Conservation (phyloP, 2,329 filamentous ascomycete genomes). For the Fusarium beomiforme region DNA sequence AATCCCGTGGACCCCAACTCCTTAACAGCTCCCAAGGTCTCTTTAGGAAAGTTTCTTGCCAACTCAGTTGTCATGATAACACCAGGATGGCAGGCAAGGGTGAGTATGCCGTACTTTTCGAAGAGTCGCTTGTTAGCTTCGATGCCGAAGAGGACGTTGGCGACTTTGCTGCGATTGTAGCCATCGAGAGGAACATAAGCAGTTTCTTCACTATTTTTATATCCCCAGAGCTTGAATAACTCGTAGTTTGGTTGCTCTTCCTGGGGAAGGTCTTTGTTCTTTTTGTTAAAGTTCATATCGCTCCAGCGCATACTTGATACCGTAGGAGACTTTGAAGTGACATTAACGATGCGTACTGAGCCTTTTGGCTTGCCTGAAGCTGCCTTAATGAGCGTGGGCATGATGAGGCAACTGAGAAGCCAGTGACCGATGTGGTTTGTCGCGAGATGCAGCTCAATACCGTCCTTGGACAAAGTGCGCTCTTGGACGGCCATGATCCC, state of each 20-base stretch:
- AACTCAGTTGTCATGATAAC: neutral
- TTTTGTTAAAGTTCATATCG: constrained; percentile 13
- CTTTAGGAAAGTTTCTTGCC: neutral
- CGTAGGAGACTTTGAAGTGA: neutral
- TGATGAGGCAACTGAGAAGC: neutral
- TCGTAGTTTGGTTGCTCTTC: neutral
- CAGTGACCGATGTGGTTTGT: constrained; percentile 15
- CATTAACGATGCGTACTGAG: constrained; percentile 1
- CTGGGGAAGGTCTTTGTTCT: constrained; percentile 5
- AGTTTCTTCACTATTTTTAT: neutral
- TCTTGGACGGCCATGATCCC: neutral
- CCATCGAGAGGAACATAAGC: neutral
- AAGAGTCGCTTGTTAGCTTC: constrained; percentile 3
- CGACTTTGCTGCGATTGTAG: constrained; percentile 4
- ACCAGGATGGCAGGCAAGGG: neutral
- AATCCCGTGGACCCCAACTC: neutral
- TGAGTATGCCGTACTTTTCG: neutral
- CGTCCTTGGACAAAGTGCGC: neutral
- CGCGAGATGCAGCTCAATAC: constrained; percentile 1
- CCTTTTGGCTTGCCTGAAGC: neutral
- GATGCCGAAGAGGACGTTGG: constrained; percentile 12
- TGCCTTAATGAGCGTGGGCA: constrained; percentile 12
- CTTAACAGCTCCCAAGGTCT: neutral
- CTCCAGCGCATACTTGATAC: constrained; percentile 6
- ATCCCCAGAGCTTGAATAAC: constrained; percentile 5